phyloP scores from a whole-genome alignment of 352 stramenopile species.

The Blastocystis sp. region DNA sequence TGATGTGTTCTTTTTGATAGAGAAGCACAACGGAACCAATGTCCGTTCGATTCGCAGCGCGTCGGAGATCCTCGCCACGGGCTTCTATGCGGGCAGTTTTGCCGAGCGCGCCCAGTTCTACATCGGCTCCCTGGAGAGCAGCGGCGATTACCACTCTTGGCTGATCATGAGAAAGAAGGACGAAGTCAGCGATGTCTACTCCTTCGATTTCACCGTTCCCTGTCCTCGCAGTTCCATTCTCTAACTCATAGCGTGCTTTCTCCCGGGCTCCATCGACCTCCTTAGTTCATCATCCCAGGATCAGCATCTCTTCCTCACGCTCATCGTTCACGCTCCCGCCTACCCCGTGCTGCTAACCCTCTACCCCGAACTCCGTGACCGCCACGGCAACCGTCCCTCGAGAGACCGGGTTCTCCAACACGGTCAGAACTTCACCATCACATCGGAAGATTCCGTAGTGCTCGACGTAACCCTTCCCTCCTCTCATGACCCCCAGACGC shows the following conservation, averaged over 20 bases:
- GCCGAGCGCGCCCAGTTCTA: slow-evolving; percentile 39
- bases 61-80: background rate
- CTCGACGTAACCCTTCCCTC: background rate
- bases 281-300: background rate
- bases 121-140: slow-evolving; percentile 12
- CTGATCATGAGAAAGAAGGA: background rate
- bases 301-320: background rate
- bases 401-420: background rate
- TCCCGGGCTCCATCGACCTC: background rate
- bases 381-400: slow-evolving; percentile 37
- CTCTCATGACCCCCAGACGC: background rate
- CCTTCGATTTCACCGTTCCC: slow-evolving; percentile 24
- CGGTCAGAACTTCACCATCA: slow-evolving; percentile 4
- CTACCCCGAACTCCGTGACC: background rate
- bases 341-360: slow-evolving; percentile 21
- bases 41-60: background rate
- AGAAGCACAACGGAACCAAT: background rate
- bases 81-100: slow-evolving; percentile 44
- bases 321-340: background rate
- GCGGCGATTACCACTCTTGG: slow-evolving; percentile 36
- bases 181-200: slow-evolving; percentile 42
- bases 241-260: slow-evolving; percentile 21
- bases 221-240: background rate
- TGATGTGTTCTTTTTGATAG: slow-evolving; percentile 10
- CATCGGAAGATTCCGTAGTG: background rate